Evolutionary conservation across 2,329 filamentous ascomycete species (phyloP).

Genomic region (Xylaria arbuscula): DNA sequence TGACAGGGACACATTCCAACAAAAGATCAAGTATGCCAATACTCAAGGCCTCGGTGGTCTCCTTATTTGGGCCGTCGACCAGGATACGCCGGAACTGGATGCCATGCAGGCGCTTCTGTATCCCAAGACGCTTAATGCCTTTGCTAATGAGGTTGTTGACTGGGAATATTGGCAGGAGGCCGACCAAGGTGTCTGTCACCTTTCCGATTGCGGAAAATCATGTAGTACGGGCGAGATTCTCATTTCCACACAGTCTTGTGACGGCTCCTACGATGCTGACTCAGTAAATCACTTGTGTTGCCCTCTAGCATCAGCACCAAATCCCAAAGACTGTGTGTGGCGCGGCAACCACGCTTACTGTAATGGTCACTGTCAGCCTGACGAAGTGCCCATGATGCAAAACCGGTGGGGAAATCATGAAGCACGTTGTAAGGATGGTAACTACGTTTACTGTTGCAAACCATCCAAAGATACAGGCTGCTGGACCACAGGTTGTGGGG

Average conservation of each 20-base stretch:
- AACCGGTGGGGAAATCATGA: constrained; percentile 46
- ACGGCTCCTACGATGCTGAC: constrained; percentile 16
- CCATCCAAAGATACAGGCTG: constrained; percentile 42
- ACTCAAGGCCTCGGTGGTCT: constrained; percentile 48
- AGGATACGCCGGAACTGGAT: constrained; percentile 52
- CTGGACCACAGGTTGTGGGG: constrained; percentile 36
- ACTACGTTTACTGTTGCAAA: constrained; percentile 50
- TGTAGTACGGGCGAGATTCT: constrained; percentile 48
- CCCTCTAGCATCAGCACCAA: constrained; percentile 48
- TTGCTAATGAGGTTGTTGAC: constrained; percentile 23
- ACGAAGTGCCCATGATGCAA: constrained; percentile 49
- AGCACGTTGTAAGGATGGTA: constrained; percentile 47
- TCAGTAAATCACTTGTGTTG: constrained; percentile 48
- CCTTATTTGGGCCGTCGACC: constrained; percentile 48
- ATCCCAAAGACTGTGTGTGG: constrained; percentile 49
- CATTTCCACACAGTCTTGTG: constrained; percentile 48
- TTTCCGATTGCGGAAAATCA: constrained; percentile 46
- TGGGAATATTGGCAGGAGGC: constrained; percentile 35
- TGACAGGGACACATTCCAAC: constrained; percentile 51
- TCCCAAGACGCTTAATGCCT: constrained; percentile 44
- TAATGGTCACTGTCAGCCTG: constrained; percentile 51
- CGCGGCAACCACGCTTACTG: constrained; percentile 46
- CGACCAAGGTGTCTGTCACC: constrained; percentile 43
- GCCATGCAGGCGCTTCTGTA: constrained; percentile 47
- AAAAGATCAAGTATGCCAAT: constrained; percentile 52